These are phyloP conservation scores for Debaryomyces castellii DNA, from an alignment of 805 yeast species.

Conservation along the genomic window DNA sequence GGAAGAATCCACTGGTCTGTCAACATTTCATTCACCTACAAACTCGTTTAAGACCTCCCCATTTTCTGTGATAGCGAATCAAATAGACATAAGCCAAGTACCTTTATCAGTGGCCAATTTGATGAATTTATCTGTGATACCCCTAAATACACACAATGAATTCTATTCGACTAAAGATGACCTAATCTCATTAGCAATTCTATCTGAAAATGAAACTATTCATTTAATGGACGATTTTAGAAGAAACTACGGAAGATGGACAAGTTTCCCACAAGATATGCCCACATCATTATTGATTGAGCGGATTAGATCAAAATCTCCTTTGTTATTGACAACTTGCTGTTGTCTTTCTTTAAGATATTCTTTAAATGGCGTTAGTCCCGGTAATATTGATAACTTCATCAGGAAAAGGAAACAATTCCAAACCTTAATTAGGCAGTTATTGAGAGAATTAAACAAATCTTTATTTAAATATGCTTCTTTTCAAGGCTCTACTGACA, in stretches of 20 bases:
- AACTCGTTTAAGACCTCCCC: slow-evolving; percentile 44
- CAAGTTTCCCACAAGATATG: slow-evolving; percentile 59
- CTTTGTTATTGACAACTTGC: slow-evolving; percentile 65
- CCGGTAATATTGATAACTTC: slow-evolving; percentile 22
- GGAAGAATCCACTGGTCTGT: not conserved
- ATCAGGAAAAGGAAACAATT: slow-evolving; percentile 32
- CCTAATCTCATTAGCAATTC: slow-evolving; percentile 48
- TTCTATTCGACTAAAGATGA: slow-evolving; percentile 36
- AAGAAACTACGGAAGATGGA: slow-evolving; percentile 75
- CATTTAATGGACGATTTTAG: slow-evolving; percentile 57
- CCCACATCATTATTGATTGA: slow-evolving; percentile 50
- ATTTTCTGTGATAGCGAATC: slow-evolving; percentile 36
- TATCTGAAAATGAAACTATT: slow-evolving; percentile 48
- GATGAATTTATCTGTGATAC: slow-evolving; percentile 11
- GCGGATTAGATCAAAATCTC: slow-evolving; percentile 49
- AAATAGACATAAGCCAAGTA: slow-evolving; percentile 23
- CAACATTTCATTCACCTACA: slow-evolving; percentile 28
- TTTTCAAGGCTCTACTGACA: slow-evolving; percentile 13
- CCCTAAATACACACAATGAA: slow-evolving; percentile 7
- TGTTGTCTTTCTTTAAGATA: slow-evolving; percentile 64
- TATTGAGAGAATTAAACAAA: slow-evolving; percentile 49
- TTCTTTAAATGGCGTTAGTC: slow-evolving; percentile 25
- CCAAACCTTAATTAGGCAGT: slow-evolving; percentile 42
- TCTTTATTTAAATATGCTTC: slow-evolving; percentile 37
- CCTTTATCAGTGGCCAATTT: slow-evolving; percentile 39